Evolutionary conservation across 768 basidiomycete species (phyloP).

Genomic region (Hysterangium stoloniferum): DNA sequence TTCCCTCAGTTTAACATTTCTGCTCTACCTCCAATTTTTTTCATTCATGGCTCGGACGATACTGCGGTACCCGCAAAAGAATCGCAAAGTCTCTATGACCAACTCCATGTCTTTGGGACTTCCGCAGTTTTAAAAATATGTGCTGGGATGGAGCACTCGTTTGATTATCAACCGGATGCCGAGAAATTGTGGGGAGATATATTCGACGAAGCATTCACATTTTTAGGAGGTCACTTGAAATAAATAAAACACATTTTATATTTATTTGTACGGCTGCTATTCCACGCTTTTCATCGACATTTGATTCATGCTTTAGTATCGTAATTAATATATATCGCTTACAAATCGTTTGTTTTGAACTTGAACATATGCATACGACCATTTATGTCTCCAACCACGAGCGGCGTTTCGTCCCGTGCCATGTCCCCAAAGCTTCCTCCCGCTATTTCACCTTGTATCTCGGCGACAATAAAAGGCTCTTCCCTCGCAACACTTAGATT

Average conservation of each 20-base stretch:
- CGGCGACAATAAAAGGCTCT: constrained; percentile 45
- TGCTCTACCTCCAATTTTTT: constrained; percentile 38
- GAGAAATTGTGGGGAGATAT: constrained; percentile 34
- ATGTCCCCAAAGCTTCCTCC: constrained; percentile 55
- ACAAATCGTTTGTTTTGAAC: background rate
- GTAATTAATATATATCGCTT: background rate
- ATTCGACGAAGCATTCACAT: constrained; percentile 25
- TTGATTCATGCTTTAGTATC: background rate
- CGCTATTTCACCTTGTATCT: constrained; percentile 39
- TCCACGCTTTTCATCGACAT: background rate
- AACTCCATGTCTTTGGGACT: constrained; percentile 32
- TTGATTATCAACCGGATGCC: constrained; percentile 42
- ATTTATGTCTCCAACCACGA: constrained; percentile 53
- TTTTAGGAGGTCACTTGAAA: constrained; percentile 17
- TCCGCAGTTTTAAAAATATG: constrained; percentile 29
- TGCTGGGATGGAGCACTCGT: constrained; percentile 44
- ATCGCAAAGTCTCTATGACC: constrained; percentile 28
- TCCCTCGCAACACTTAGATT: constrained; percentile 39
- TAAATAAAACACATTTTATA: no score
- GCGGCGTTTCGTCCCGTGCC: constrained; percentile 40
- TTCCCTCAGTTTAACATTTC: constrained; percentile 40
- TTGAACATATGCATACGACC: constrained; percentile 43
- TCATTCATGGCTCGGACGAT: constrained; percentile 43
- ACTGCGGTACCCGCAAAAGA: constrained; percentile 37
- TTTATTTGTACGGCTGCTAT: background rate